Evolutionary conservation across 2,329 filamentous ascomycete species (phyloP).

Genomic region (Akanthomyces dipterigenus): DNA sequence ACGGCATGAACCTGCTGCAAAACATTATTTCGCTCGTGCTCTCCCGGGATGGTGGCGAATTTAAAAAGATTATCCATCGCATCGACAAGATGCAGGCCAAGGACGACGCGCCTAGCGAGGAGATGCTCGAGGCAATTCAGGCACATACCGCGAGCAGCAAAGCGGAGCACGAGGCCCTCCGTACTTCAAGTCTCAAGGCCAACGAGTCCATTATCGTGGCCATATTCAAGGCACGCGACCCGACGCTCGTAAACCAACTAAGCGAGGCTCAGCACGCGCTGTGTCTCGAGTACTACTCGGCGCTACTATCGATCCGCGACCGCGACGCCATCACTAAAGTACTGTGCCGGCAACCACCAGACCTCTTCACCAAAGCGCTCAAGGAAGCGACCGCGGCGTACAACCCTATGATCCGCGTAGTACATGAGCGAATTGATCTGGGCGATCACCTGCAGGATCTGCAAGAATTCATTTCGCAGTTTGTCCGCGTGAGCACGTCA

Average conservation of each 20-base stretch:
- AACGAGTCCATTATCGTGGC: constrained; percentile 56
- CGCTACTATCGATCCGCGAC: constrained; percentile 65
- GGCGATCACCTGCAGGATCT: constrained; percentile 60
- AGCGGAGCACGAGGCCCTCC: constrained; percentile 50
- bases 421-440: constrained; percentile 67
- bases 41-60: constrained; percentile 65
- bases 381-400: constrained; percentile 60
- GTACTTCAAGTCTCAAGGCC: constrained; percentile 46
- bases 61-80: constrained; percentile 57
- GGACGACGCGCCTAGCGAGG: constrained; percentile 46
- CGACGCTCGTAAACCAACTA: constrained; percentile 39
- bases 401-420: constrained; percentile 64
- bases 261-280: constrained; percentile 54
- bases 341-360: constrained; percentile 62
- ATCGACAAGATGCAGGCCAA: constrained; percentile 49
- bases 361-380: constrained; percentile 63
- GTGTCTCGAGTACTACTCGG: constrained; percentile 63
- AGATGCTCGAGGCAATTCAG: constrained; percentile 55
- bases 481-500: constrained; percentile 54
- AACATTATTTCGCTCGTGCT: constrained; percentile 68
- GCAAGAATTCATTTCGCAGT: constrained; percentile 63
- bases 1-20: constrained; percentile 77
- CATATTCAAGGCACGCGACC: constrained; percentile 53
- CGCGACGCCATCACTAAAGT: constrained; percentile 62
- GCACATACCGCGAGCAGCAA: constrained; percentile 47